Conservation (phyloP, 345 rosid species). For the Trapa bicornis region DNA sequence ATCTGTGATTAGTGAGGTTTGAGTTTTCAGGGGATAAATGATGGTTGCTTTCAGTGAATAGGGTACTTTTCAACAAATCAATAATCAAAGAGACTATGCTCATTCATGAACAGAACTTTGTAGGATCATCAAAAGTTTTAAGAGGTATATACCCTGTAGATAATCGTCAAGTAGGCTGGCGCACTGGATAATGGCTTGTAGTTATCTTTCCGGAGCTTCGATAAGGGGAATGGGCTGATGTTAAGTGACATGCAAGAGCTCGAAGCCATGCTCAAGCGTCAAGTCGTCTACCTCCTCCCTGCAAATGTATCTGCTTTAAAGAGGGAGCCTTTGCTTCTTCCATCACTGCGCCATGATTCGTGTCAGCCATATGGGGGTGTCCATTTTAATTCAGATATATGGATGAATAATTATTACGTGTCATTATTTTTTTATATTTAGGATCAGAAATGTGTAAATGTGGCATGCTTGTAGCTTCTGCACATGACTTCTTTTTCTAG, state of each 20-base stretch:
- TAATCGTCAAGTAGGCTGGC: conserved; percentile 50
- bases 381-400: conserved; percentile 28
- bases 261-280: too few species aligned
- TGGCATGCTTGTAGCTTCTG: not conserved
- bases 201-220: not conserved
- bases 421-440: not conserved
- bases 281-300: too few species aligned
- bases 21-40: not conserved
- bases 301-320: not conserved
- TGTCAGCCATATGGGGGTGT: conserved; percentile 60
- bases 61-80: not conserved
- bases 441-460: not conserved
- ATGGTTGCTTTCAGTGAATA: not conserved
- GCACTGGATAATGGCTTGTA: conserved; percentile 19
- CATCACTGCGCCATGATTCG: not conserved
- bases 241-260: too few species aligned
- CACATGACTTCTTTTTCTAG: not conserved
- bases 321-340: not conserved
- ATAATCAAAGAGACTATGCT: not conserved
- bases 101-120: not conserved
- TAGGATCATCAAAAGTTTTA: not conserved
- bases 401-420: not conserved
- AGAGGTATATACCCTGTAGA: conserved; percentile 48
- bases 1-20: too few species aligned
- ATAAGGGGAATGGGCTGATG: too few species aligned